Evolutionary conservation across 345 rosid genomes (phyloP).

Genomic region (Mercurialis annua): DNA sequence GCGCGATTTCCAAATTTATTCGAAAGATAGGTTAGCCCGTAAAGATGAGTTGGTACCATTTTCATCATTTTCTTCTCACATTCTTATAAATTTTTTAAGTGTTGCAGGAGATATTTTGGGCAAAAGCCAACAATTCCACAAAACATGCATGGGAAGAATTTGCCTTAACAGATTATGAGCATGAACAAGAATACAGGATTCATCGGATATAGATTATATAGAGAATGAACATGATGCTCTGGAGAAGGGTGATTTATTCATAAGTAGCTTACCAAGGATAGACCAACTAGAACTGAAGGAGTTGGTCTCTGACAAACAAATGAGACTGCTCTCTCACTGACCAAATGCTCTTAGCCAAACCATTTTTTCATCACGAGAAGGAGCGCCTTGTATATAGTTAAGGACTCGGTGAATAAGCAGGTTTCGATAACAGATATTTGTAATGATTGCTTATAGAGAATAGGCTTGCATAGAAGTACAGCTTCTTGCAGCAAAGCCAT

Average conservation of each 20-base stretch:
- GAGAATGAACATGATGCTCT: constrained; percentile 19
- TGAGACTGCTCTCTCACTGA: neutral
- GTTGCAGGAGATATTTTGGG: constrained; percentile 80
- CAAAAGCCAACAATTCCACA: constrained; percentile 79
- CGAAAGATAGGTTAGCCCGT: constrained; percentile 76
- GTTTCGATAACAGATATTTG: constrained; percentile 1
- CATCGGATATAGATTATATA: constrained; percentile 39
- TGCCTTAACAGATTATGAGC: constrained; percentile 48
- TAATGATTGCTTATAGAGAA: constrained; percentile 14
- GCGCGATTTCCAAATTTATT: constrained; percentile 80
- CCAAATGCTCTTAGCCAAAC: neutral
- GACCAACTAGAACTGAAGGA: constrained; percentile 40
- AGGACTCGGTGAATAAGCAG: neutral
- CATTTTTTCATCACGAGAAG: constrained; percentile 1
- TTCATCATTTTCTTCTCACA: constrained; percentile 70
- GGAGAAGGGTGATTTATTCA: constrained; percentile 22
- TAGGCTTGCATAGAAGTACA: neutral
- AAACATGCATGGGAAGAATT: constrained; percentile 86
- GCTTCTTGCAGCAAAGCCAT: neutral
- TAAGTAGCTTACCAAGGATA: constrained; percentile 12
- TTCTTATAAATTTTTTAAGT: constrained; percentile 54
- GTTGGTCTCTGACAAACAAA: constrained; percentile 40
- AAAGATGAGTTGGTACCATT: constrained; percentile 69
- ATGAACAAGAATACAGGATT: constrained; percentile 38
- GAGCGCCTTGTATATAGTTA: constrained; percentile 21